A percentile compares a stretch with the other conserved stretches of the same genome.
These are phyloP conservation scores for Gremmenia infestans DNA, from an alignment of 2,329 filamentous ascomycete genomes.

Conservation along the genomic window DNA sequence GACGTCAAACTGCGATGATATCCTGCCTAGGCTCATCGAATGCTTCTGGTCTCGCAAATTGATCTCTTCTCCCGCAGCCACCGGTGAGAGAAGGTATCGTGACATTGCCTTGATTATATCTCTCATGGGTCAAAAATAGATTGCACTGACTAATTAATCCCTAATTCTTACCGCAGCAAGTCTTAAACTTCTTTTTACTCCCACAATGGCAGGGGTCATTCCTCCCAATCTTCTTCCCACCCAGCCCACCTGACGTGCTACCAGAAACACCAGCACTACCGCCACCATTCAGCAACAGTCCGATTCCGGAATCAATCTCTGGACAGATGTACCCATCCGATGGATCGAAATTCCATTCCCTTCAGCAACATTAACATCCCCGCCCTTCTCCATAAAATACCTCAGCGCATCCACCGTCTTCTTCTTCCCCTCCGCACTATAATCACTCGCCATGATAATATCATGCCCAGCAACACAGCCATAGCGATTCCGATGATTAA, in stretches of 20 bases:
- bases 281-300: not conserved
- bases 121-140: not conserved
- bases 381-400: conserved; percentile 5
- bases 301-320: not conserved
- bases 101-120: not conserved
- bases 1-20: no score
- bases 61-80: no score
- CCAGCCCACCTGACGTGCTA: not conserved
- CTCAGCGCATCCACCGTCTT: conserved; percentile 3
- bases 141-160: not conserved
- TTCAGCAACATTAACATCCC: conserved; percentile 5
- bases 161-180: conserved; percentile 10
- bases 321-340: not conserved
- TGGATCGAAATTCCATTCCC: conserved; percentile 1
- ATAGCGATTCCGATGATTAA: conserved; percentile 10
- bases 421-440: conserved; percentile 1
- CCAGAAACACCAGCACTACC: not conserved
- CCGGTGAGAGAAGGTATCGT: no score
- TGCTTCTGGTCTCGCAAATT: no score
- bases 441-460: conserved; percentile 10
- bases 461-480: conserved; percentile 9
- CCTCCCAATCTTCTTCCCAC: conserved; percentile 2
- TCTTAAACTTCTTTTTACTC: conserved; percentile 9
- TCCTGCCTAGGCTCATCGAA: no score
- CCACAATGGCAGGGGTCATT: conserved; percentile 8